Evolutionary conservation across 1,284 basidiomycete species (phyloP), one percentile per base, ranked within the genome.

Genomic region (Wolfiporia cocos): DNA sequence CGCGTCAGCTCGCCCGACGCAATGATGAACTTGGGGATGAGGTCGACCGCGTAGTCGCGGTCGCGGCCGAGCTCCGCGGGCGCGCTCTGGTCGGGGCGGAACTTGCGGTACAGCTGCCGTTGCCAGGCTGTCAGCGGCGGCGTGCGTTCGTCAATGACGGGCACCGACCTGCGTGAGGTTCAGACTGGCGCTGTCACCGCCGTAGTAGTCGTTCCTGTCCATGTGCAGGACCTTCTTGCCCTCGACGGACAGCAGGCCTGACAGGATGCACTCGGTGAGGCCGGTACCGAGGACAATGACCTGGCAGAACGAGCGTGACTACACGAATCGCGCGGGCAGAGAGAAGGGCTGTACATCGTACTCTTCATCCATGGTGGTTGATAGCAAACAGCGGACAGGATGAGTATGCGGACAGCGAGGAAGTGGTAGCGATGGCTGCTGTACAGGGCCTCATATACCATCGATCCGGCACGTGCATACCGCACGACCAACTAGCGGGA

Each of bases 141-240:
- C n/a, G n/a, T n/a, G n/a, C n/a, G n/a, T n/a, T n/a, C n/a, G n/a
- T n/a, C n/a, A n/a, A n/a, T 42, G 41, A 44, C 29, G 47, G 24
- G 23, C 17, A 54, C 74, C 52, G 58, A 88, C 93, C 81, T 99
- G 95, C 15, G 94, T 96, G 54, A 99, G 70, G 71, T 98, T 99
- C 64, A 99, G 72, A 68, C 90, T 94, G 41, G 96, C 96, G 61
- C 92, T 92, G 62, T 98, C 96, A 47, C 90, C 96, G 45, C 96
- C 96, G 54, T 99, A 99, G 70, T 99, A 99, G 67, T 98, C 92
- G 62, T 98, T 98, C 53, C 95, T 78, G 70, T 99, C 96, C 81
- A 99, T 98, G 69, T 99, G 96, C 33, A 99, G 82, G 53, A 99
- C 96, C 74, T 99, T 99, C 78, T 99, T 97, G 56, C 95, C 95